Conservation (phyloP, 352 stramenopile genomes). For the Pythium rhizo-oryzae region DNA sequence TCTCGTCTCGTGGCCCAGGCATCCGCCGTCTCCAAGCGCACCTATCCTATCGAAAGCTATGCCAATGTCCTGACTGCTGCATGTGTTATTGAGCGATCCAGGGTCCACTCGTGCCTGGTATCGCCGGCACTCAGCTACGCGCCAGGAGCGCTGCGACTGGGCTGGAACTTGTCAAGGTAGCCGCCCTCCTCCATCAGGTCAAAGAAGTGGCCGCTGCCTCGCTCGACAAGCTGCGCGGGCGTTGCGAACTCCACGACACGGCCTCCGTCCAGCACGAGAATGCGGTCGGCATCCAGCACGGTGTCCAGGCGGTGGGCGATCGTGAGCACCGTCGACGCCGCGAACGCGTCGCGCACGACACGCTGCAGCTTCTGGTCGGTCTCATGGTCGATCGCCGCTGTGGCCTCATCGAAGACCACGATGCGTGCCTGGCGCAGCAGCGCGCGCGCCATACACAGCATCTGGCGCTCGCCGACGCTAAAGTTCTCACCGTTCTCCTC, state of each 20-base stretch:
- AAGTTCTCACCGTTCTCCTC: constrained; percentile 95
- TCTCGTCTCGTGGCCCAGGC: no score
- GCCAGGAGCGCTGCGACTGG: no score
- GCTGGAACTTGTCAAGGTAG: constrained; percentile 34
- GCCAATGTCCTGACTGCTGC: no score
- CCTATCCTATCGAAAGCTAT: no score
- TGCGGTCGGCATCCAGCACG: constrained; percentile 8
- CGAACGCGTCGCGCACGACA: constrained; percentile 87
- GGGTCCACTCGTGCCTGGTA: no score
- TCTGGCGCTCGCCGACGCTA: constrained; percentile 51
- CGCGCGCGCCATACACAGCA: constrained; percentile 78
- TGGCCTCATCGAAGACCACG: constrained; percentile 82
- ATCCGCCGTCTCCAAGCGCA: no score
- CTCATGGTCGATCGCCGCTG: constrained; percentile 71
- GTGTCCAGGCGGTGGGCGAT: constrained; percentile 53
- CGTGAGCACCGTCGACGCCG: constrained; percentile 91
- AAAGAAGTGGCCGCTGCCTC: constrained; percentile 43
- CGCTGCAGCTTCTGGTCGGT: constrained; percentile 63
- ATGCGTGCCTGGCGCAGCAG: constrained; percentile 72
- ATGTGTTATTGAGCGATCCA: no score
- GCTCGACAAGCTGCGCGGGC: constrained; percentile 56
- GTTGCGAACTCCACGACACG: constrained; percentile 82
- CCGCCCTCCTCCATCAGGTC: constrained; percentile 44
- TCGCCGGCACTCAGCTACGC: not conserved
- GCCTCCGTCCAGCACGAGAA: constrained; percentile 62